Evolutionary conservation across 139 green algal species (phyloP), one percentile per base, ranked within the genome.

Genomic region (Closterium sp.): DNA sequence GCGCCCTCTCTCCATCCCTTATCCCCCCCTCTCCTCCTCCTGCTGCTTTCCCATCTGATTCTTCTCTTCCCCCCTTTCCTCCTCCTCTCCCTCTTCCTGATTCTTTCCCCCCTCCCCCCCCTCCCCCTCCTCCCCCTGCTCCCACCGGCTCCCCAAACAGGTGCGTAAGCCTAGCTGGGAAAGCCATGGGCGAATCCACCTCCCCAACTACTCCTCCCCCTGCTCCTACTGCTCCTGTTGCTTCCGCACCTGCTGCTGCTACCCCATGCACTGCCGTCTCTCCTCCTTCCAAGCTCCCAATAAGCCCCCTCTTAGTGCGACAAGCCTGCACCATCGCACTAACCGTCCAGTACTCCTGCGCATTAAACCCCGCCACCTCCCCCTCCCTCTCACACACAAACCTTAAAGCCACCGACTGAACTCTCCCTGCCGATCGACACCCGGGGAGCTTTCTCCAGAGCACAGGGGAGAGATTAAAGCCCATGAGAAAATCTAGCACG

Each of bases 401-500:
- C 5, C 96, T 94, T 90, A 99, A 94, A 84, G 97, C 97, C n/a
- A 97, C 97, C 31, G 95, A 97, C 95, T 99, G 97, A 76, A 98
- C 96, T 3, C 96, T 89, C 2, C 97, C 96, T 69, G 96, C 94
- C 33, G 91, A 94, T 85, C 85, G 55, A 5, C 34, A 85, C 55
- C 95, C 96, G 0, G 96, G 96, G 85, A 99, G 91, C 92, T 98
- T 98, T 16, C 96, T 91, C 98, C 98, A 99, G 81, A 99, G 95
- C 91, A 99, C 32, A 5, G 97, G 97, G 1, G 95, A 97, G 4
- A 99, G 84, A 34, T 87, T 91, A 93, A 98, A 99, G 12, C 98
- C 98, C 66, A 98, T 93, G n/a, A 99, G 94, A 94, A 98, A 98
- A 94, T 99, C 98, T 34, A 99, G 95, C 1, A 95, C 96, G 0